Evolutionary conservation across 2,329 filamentous ascomycete species (phyloP).

Genomic region (Colletotrichum kahawae): DNA sequence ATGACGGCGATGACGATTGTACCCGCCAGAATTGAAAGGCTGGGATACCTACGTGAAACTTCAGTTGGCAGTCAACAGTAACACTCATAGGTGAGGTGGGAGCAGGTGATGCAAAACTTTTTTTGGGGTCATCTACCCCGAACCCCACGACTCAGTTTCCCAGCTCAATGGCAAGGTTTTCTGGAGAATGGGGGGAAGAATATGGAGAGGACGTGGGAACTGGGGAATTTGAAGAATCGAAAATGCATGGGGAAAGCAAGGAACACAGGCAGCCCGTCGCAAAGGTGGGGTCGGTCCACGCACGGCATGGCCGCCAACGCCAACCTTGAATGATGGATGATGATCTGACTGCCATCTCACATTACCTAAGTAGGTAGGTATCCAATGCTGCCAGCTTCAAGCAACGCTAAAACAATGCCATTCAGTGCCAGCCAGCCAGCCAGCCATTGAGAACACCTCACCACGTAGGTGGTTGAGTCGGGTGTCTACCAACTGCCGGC

Average conservation of each 20-base stretch:
- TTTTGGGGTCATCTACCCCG: background rate
- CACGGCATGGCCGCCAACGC: background rate
- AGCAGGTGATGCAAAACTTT: background rate
- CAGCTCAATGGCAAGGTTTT: conserved; percentile 9
- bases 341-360: background rate
- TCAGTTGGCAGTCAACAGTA: background rate
- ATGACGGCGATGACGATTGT: background rate
- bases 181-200: conserved; percentile 7
- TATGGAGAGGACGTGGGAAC: conserved; percentile 4
- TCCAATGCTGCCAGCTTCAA: background rate
- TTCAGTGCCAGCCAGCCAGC: background rate
- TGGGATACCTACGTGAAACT: background rate
- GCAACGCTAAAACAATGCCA: background rate
- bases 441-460: background rate
- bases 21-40: background rate
- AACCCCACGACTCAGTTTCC: conserved; percentile 6
- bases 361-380: no score
- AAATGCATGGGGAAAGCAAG: background rate
- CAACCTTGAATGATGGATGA: background rate
- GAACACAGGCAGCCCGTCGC: background rate
- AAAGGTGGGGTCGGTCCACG: background rate
- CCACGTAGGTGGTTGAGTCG: background rate
- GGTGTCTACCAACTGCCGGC: background rate
- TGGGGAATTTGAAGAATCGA: background rate
- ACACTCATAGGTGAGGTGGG: background rate